Conservation (phyloP, 768 basidiomycete genomes). For the Lentinula lateritia region DNA sequence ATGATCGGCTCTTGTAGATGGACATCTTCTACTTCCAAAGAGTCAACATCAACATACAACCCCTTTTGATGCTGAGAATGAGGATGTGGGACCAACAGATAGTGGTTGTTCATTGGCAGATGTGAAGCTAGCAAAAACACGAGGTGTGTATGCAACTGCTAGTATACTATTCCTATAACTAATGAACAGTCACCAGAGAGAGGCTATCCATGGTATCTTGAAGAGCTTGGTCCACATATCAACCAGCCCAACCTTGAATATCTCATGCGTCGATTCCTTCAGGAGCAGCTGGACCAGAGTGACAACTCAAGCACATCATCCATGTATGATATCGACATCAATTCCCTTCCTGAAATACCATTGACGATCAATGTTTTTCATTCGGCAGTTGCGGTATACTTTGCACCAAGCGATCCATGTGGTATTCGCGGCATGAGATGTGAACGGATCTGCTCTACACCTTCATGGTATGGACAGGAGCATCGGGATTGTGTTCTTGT, state of each 20-base stretch:
- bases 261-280: slow-evolving; percentile 21
- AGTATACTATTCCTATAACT: neutral
- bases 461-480: slow-evolving; percentile 11
- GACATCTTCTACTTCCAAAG: neutral
- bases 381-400: slow-evolving; percentile 14
- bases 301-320: neutral
- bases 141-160: neutral
- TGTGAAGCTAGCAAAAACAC: slow-evolving; percentile 7
- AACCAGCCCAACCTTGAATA: slow-evolving; percentile 15
- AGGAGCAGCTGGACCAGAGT: slow-evolving; percentile 16
- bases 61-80: too few species aligned
- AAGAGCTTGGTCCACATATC: slow-evolving; percentile 11
- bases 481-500: slow-evolving; percentile 14
- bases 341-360: neutral
- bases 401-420: slow-evolving; percentile 15
- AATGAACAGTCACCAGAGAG: neutral
- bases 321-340: neutral
- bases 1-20: too few species aligned
- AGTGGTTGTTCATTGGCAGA: too few species aligned
- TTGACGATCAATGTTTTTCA: slow-evolving; percentile 7
- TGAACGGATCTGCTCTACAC: slow-evolving; percentile 15
- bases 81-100: too few species aligned
- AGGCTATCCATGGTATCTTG: slow-evolving; percentile 5
- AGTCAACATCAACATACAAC: too few species aligned
- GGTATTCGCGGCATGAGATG: slow-evolving; percentile 17